Conservation (phyloP, 352 stramenopile species). For the Globisporangium middletonii region DNA sequence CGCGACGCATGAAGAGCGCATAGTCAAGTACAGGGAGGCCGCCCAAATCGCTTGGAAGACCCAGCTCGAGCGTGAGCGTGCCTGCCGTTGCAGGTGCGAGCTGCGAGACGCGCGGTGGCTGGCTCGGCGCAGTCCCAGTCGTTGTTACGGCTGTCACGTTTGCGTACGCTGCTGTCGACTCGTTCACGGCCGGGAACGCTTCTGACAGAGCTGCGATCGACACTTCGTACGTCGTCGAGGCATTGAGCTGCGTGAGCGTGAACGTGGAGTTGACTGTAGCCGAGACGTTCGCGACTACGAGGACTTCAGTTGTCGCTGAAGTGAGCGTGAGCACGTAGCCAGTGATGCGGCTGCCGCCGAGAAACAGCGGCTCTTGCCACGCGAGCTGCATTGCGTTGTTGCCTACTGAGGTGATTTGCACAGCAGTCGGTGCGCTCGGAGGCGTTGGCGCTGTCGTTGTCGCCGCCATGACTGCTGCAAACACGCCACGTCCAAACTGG, state of each 20-base stretch:
- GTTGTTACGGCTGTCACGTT: constrained; percentile 18
- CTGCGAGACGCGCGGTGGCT: constrained; percentile 13
- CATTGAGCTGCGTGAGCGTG: constrained; percentile 19
- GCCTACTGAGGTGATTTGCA: constrained; percentile 4
- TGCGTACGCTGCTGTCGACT: neutral
- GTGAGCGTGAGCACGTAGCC: constrained; percentile 19
- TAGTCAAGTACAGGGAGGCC: constrained; percentile 26
- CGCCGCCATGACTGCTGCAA: constrained; percentile 14
- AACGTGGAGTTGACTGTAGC: neutral
- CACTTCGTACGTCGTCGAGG: constrained; percentile 31
- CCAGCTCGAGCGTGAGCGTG: constrained; percentile 30
- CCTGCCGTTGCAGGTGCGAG: constrained; percentile 23
- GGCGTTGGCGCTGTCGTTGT: constrained; percentile 26
- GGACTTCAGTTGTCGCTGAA: no score
- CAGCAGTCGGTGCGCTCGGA: constrained; percentile 19
- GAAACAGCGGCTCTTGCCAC: constrained; percentile 34
- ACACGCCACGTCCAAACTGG: constrained; percentile 31
- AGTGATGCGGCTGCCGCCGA: constrained; percentile 26
- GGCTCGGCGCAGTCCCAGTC: constrained; percentile 13
- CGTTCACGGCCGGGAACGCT: constrained; percentile 17
- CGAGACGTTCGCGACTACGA: neutral
- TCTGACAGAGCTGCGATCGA: constrained; percentile 18
- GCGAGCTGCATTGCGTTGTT: constrained; percentile 20
- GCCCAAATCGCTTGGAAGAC: constrained; percentile 22
- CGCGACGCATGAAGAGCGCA: constrained; percentile 27